phyloP scores from a whole-genome alignment of 768 basidiomycete species.

The Saitozyma podzolica region DNA sequence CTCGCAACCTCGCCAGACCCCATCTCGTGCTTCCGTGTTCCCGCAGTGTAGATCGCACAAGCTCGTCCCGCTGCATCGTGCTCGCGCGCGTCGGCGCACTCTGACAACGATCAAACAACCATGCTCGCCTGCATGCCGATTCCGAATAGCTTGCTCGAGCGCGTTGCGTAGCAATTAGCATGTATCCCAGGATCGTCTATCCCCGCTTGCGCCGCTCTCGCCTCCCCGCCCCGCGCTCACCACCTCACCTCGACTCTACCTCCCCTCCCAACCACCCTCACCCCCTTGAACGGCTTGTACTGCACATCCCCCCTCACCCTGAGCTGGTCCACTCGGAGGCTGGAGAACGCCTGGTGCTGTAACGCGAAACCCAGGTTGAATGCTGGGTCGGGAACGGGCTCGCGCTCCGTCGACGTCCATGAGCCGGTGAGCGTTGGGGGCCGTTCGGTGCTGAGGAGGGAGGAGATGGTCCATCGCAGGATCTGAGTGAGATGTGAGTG shows the following conservation, averaged over 20 bases:
- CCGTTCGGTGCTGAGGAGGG: conserved; percentile 61
- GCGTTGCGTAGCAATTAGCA: too few relatives aligned
- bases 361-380: conserved; percentile 72
- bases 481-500: conserved; percentile 55
- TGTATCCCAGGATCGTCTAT: too few relatives aligned
- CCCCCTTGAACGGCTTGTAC: conserved; percentile 91
- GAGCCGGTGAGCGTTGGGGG: conserved; percentile 76
- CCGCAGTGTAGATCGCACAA: too few relatives aligned
- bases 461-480: conserved; percentile 76
- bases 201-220: too few relatives aligned
- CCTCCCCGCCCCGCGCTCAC: conserved; percentile 19
- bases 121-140: too few relatives aligned
- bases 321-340: conserved; percentile 80
- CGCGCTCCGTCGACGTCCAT: conserved; percentile 59
- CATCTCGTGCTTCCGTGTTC: too few relatives aligned
- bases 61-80: too few relatives aligned
- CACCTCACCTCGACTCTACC: conserved; percentile 69
- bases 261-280: conserved; percentile 64
- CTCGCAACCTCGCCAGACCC: too few relatives aligned
- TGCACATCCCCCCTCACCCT: conserved; percentile 69
- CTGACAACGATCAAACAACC: too few relatives aligned
- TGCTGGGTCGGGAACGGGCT: conserved; percentile 42
- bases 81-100: too few relatives aligned
- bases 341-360: conserved; percentile 69
- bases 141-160: too few relatives aligned